Evolutionary conservation across 2,329 filamentous ascomycete genomes (phyloP).

Genomic region (Macrophomina tecta): DNA sequence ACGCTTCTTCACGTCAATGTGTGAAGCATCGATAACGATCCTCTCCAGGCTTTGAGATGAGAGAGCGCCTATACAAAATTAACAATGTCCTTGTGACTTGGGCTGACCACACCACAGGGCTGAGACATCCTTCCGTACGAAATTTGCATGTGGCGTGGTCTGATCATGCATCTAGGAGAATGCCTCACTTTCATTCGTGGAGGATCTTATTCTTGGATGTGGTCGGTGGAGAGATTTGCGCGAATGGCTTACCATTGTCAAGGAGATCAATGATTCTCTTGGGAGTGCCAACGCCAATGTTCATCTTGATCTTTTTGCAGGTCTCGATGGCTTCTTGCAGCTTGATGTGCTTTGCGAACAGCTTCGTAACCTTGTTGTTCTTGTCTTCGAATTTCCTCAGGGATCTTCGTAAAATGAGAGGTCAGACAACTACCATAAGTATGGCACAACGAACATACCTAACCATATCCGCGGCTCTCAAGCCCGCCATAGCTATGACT

Average conservation of each 20-base stretch:
- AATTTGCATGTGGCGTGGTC: too few species aligned
- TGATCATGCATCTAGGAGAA: too few species aligned
- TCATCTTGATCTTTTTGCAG: constrained; percentile 71
- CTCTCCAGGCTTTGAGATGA: constrained; percentile 74
- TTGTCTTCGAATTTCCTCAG: constrained; percentile 81
- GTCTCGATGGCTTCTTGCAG: constrained; percentile 82
- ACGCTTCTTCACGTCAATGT: constrained; percentile 93
- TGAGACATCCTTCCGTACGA: not conserved
- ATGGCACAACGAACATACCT: constrained; percentile 54
- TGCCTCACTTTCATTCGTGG: too few species aligned
- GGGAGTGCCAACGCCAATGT: constrained; percentile 90
- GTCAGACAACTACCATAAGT: constrained; percentile 26
- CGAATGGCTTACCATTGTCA: constrained; percentile 68
- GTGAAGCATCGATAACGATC: constrained; percentile 87
- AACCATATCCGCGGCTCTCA: constrained; percentile 84
- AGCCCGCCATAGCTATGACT: constrained; percentile 81
- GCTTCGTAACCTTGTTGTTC: constrained; percentile 79
- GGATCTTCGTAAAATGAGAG: constrained; percentile 49
- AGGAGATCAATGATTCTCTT: constrained; percentile 81
- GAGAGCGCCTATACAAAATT: constrained; percentile 63
- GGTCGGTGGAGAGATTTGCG: too few species aligned
- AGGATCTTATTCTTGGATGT: not conserved
- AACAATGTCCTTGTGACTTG: constrained; percentile 21
- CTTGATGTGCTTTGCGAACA: constrained; percentile 99
- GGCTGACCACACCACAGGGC: too few species aligned